These are phyloP conservation scores for Ilex paraguariensis DNA, from an alignment of 305 asterid species.

Conservation along the genomic window DNA sequence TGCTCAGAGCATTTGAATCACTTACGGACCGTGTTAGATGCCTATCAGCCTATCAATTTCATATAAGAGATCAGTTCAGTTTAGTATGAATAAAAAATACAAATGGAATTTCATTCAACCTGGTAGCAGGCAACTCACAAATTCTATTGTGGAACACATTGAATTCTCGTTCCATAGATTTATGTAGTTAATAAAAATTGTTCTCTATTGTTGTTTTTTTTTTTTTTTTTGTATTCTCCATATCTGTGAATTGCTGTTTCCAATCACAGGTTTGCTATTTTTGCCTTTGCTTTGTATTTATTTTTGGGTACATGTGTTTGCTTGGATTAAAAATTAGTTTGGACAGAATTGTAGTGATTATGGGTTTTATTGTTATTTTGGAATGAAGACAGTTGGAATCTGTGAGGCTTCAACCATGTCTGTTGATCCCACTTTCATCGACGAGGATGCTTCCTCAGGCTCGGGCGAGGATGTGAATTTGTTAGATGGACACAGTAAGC, in stretches of 20 bases:
- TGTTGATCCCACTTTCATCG: constrained; percentile 51
- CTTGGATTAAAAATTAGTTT: neutral
- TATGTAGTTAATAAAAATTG: too few species aligned
- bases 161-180: too few species aligned
- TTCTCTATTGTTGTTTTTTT: too few species aligned
- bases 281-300: neutral
- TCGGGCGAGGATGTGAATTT: constrained; percentile 67
- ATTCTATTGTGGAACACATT: too few species aligned
- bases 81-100: too few species aligned
- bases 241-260: neutral
- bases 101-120: too few species aligned
- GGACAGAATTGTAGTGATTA: constrained; percentile 8
- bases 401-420: constrained; percentile 47
- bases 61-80: too few species aligned
- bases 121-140: too few species aligned
- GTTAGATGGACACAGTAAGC: constrained; percentile 60
- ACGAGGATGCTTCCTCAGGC: constrained; percentile 76
- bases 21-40: too few species aligned
- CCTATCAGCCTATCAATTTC: too few species aligned
- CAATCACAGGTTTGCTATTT: too few species aligned
- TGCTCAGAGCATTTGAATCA: too few species aligned
- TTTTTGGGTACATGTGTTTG: neutral
- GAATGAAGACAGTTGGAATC: constrained; percentile 24
- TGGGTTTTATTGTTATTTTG: constrained; percentile 18
- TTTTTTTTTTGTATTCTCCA: neutral